Percentiles rank a stretch among this genome's conserved stretches.
phyloP scores from a whole-genome alignment of 1,284 basidiomycete genomes.

The Apiotrichum gracile region DNA sequence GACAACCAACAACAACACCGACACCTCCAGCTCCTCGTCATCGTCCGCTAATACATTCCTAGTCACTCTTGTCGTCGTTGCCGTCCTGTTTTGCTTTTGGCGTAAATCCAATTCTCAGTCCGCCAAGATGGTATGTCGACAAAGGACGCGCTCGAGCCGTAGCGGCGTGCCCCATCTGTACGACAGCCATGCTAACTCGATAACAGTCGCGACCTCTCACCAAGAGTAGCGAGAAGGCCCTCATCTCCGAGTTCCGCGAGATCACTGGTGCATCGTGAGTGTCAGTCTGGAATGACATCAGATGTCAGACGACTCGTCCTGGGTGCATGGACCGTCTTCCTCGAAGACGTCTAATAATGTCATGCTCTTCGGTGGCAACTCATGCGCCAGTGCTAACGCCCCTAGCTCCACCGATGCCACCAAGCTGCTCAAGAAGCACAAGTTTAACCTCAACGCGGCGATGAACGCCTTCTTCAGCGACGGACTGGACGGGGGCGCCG shows the following conservation, averaged over 20 bases:
- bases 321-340: too few relatives aligned
- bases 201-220: slow-evolving; percentile 19
- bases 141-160: not conserved
- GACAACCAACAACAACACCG: not conserved
- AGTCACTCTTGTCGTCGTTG: not conserved
- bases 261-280: slow-evolving; percentile 42
- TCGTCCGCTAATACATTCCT: not conserved
- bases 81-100: not conserved
- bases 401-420: slow-evolving; percentile 33
- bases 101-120: not conserved
- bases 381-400: too few relatives aligned
- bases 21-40: not conserved
- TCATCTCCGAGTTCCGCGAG: slow-evolving; percentile 32
- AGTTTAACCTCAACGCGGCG: slow-evolving; percentile 32
- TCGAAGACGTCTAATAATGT: too few relatives aligned
- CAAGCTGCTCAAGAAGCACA: slow-evolving; percentile 43
- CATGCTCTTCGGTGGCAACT: too few relatives aligned
- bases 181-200: not conserved
- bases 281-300: not conserved
- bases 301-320: too few relatives aligned
- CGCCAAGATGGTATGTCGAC: slow-evolving; percentile 3
- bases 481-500: slow-evolving; percentile 19
- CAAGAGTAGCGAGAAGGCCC: slow-evolving; percentile 17
- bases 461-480: slow-evolving; percentile 37
- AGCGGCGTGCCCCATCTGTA: too few relatives aligned